Conservation (phyloP, 192 early-diverging fungal genomes). For the Pilaira anomala region DNA sequence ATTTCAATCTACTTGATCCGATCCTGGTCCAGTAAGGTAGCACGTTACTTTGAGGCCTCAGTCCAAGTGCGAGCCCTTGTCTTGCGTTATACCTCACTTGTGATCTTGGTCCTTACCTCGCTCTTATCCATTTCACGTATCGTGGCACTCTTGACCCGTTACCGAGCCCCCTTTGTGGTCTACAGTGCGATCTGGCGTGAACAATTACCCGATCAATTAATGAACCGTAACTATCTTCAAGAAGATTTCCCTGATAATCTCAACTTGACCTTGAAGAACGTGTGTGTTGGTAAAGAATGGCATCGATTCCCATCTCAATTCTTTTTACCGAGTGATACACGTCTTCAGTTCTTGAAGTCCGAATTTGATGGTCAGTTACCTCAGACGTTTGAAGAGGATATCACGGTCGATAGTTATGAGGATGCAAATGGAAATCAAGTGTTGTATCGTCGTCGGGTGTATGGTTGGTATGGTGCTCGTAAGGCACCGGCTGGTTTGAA, state of each 20-base stretch:
- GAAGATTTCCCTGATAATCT: constrained; percentile 23
- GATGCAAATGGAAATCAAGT: constrained; percentile 2
- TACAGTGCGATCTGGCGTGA: constrained; percentile 40
- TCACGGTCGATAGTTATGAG: background rate
- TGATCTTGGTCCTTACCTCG: constrained; percentile 42
- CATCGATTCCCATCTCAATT: constrained; percentile 91
- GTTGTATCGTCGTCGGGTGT: constrained; percentile 14
- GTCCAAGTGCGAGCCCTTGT: background rate
- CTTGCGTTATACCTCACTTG: constrained; percentile 36
- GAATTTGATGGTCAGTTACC: constrained; percentile 82
- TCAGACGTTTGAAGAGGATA: constrained; percentile 64
- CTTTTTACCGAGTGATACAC: constrained; percentile 73
- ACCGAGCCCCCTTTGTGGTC: constrained; percentile 72
- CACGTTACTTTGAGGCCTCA: constrained; percentile 35
- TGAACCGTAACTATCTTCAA: constrained; percentile 24
- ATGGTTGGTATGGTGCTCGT: constrained; percentile 30
- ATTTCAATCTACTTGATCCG: constrained; percentile 55
- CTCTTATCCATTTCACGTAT: constrained; percentile 68
- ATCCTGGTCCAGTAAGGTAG: constrained; percentile 38
- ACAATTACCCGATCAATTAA: constrained; percentile 19
- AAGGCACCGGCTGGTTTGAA: constrained; percentile 56
- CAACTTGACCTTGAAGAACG: constrained; percentile 24
- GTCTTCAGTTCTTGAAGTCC: constrained; percentile 67
- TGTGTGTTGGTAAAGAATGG: constrained; percentile 96
- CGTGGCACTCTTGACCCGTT: constrained; percentile 63